Percentiles rank a stretch among this genome's conserved stretches.
Conservation (phyloP, 805 yeast species). For the Kluyveromyces nonfermentans region DNA sequence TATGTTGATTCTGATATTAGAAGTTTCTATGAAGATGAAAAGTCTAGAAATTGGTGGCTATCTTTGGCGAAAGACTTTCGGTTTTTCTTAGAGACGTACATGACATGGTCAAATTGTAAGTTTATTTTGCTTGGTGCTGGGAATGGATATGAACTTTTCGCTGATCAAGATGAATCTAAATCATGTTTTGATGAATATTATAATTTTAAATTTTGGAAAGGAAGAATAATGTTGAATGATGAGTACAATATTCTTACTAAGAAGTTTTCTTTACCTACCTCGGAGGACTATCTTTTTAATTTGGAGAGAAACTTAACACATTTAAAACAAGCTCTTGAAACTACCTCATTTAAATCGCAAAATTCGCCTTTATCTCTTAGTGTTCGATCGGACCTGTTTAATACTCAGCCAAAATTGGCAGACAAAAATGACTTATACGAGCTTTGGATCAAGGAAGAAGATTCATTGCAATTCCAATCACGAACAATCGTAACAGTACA, state of each 20-base stretch:
- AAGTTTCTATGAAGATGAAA: conserved; percentile 21
- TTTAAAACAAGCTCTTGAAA: conserved; percentile 18
- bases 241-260: background rate
- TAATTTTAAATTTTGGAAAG: conserved; percentile 33
- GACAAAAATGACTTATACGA: conserved; percentile 32
- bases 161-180: background rate
- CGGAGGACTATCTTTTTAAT: conserved; percentile 31
- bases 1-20: conserved; percentile 5
- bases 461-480: conserved; percentile 18
- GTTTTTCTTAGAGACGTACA: conserved; percentile 23
- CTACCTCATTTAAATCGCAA: conserved; percentile 21
- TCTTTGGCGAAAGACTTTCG: conserved; percentile 31
- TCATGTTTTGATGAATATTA: conserved; percentile 32
- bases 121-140: conserved; percentile 29
- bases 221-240: conserved; percentile 7
- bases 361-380: conserved; percentile 28
- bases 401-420: conserved; percentile 31
- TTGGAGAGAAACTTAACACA: conserved; percentile 23
- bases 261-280: conserved; percentile 1
- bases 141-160: conserved; percentile 2
- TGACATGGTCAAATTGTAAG: conserved; percentile 27
- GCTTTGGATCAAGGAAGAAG: conserved; percentile 43
- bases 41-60: conserved; percentile 36
- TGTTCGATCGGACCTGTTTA: conserved; percentile 22
- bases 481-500: conserved; percentile 40